Evolutionary conservation across 2,329 filamentous ascomycete genomes (phyloP).

Genomic region (Aureobasidium sp.): DNA sequence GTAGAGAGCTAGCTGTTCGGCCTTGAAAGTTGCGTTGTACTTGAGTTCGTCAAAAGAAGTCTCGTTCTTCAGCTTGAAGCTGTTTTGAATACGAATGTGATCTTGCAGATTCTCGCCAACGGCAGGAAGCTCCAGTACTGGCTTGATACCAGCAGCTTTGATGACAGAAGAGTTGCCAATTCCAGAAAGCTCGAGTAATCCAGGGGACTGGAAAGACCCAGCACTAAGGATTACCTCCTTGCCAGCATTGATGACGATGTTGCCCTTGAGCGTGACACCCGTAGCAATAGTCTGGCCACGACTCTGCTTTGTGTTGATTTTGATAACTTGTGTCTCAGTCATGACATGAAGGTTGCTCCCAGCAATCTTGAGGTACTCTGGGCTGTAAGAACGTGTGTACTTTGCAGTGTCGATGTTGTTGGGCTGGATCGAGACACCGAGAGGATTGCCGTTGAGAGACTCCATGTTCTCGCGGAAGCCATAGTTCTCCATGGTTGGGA

Average conservation of each 20-base stretch:
- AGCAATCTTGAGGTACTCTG: not conserved
- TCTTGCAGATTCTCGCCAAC: constrained; percentile 44
- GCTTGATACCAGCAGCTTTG: constrained; percentile 30
- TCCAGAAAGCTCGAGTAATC: constrained; percentile 50
- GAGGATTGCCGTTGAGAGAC: constrained; percentile 10
- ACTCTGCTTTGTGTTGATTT: constrained; percentile 27
- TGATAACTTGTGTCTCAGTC: constrained; percentile 29
- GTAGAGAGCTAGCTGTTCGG: constrained; percentile 14
- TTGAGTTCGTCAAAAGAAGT: constrained; percentile 12
- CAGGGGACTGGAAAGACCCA: constrained; percentile 47
- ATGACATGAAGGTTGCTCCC: constrained; percentile 34
- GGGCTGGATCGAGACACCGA: constrained; percentile 24
- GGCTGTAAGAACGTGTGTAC: constrained; percentile 16
- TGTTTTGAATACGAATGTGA: constrained; percentile 25
- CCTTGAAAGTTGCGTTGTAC: constrained; percentile 14
- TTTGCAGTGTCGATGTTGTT: constrained; percentile 4
- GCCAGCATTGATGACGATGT: constrained; percentile 23
- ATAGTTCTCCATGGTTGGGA: constrained; percentile 14
- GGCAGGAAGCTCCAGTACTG: constrained; percentile 28
- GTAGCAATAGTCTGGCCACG: constrained; percentile 17
- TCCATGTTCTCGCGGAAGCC: constrained; percentile 14
- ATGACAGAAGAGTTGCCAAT: constrained; percentile 39
- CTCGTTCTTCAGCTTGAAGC: constrained; percentile 23
- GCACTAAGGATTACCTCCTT: constrained; percentile 46
- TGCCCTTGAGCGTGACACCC: constrained; percentile 26